Evolutionary conservation across 1,284 basidiomycete species (phyloP).

Genomic region (Cystobasidiaceae sp.): DNA sequence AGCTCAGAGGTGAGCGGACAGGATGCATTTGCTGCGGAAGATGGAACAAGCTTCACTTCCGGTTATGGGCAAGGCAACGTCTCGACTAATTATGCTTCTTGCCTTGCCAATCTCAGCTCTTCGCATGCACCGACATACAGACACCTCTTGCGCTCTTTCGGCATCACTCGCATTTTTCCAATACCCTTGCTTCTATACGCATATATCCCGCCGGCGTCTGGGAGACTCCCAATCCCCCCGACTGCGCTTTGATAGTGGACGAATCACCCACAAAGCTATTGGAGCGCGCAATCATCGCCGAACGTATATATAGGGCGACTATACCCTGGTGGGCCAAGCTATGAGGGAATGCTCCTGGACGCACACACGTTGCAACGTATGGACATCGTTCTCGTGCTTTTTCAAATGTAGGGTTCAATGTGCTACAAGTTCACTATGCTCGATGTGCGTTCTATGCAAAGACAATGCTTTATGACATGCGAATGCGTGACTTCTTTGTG

Average conservation of each 20-base stretch:
- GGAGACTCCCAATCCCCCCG: background rate
- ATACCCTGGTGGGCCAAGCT: conserved; percentile 6
- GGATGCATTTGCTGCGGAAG: no score
- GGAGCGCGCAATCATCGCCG: conserved; percentile 8
- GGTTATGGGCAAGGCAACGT: no score
- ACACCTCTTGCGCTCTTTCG: conserved; percentile 13
- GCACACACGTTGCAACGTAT: no score
- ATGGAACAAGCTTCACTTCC: no score
- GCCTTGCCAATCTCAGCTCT: background rate
- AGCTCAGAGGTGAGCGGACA: background rate
- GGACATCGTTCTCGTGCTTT: no score
- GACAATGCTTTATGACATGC: no score
- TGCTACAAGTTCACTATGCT: no score
- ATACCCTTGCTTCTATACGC: conserved; percentile 1
- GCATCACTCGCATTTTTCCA: background rate
- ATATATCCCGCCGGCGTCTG: conserved; percentile 2
- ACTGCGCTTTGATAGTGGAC: background rate
- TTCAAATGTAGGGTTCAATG: no score
- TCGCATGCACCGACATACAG: background rate
- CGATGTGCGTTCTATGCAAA: no score
- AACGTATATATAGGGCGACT: background rate
- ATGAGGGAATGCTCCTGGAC: background rate
- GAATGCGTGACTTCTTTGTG: no score
- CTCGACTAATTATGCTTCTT: background rate
- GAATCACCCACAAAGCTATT: background rate